Evolutionary conservation across 2,329 filamentous ascomycete genomes (phyloP).

Genomic region (Botrytis fragariae): DNA sequence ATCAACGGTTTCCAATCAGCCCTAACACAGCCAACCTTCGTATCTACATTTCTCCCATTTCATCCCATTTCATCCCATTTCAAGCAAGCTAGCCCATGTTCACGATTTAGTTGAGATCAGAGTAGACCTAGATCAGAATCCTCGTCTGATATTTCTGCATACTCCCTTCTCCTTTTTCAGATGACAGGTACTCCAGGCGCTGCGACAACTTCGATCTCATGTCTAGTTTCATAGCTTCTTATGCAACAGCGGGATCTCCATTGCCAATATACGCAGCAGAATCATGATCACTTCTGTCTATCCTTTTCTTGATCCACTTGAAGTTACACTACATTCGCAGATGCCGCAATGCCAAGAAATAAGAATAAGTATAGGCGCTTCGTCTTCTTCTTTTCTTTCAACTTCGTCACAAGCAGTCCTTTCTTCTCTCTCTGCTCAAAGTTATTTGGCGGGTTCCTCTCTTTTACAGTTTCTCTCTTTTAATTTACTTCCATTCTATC

Average conservation of each 20-base stretch:
- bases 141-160: constrained; percentile 22
- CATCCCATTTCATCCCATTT: constrained; percentile 21
- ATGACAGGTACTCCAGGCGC: constrained; percentile 25
- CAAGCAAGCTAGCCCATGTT: constrained; percentile 16
- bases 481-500: constrained; percentile 27
- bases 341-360: constrained; percentile 34
- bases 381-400: constrained; percentile 28
- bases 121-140: constrained; percentile 25
- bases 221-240: constrained; percentile 35
- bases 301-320: constrained; percentile 16
- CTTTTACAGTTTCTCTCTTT: constrained; percentile 35
- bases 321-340: constrained; percentile 17
- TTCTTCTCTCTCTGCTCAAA: constrained; percentile 25
- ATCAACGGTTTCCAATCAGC: constrained; percentile 32
- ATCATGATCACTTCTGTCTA: constrained; percentile 27
- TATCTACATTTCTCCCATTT: constrained; percentile 12
- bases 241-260: constrained; percentile 37
- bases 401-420: constrained; percentile 28
- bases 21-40: neutral
- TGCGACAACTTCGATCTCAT: constrained; percentile 35
- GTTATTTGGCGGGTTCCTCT: constrained; percentile 34
- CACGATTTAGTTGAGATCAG: neutral
- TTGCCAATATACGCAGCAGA: constrained; percentile 29
- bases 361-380: constrained; percentile 35
- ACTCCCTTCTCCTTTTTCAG: constrained; percentile 29